phyloP scores from a whole-genome alignment of 192 early-diverging fungal species.

The Backusella tuberculispora region DNA sequence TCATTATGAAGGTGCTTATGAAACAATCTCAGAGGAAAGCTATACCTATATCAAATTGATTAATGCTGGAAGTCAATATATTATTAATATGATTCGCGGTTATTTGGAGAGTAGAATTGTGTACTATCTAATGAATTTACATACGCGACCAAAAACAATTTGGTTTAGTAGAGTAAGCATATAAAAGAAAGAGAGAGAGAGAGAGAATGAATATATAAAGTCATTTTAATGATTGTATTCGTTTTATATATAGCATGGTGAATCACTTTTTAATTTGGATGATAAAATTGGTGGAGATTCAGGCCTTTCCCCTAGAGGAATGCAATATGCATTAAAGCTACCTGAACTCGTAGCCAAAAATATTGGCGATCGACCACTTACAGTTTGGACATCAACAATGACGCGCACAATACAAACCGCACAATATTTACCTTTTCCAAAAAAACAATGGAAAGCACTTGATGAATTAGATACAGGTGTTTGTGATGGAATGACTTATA shows the following conservation, averaged over 20 bases:
- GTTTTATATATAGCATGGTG: conserved; percentile 72
- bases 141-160: conserved; percentile 88
- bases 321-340: conserved; percentile 80
- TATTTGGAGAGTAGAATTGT: conserved; percentile 95
- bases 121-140: conserved; percentile 98
- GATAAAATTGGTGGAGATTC: conserved; percentile 96
- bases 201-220: neutral
- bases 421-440: conserved; percentile 76
- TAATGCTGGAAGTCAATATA: conserved; percentile 87
- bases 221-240: neutral
- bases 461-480: conserved; percentile 98
- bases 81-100: conserved; percentile 92
- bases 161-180: conserved; percentile 79
- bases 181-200: neutral
- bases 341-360: conserved; percentile 78
- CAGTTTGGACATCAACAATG: conserved; percentile 96
- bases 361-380: conserved; percentile 73
- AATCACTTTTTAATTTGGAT: conserved; percentile 89
- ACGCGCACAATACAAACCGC: conserved; percentile 92
- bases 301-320: conserved; percentile 82
- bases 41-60: conserved; percentile 91
- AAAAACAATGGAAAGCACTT: conserved; percentile 94
- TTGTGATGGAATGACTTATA: conserved; percentile 98
- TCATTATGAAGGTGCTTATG: conserved; percentile 88
- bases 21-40: conserved; percentile 76